phyloP scores from a whole-genome alignment of 768 basidiomycete genomes.

The Infundibulicybe gibba region DNA sequence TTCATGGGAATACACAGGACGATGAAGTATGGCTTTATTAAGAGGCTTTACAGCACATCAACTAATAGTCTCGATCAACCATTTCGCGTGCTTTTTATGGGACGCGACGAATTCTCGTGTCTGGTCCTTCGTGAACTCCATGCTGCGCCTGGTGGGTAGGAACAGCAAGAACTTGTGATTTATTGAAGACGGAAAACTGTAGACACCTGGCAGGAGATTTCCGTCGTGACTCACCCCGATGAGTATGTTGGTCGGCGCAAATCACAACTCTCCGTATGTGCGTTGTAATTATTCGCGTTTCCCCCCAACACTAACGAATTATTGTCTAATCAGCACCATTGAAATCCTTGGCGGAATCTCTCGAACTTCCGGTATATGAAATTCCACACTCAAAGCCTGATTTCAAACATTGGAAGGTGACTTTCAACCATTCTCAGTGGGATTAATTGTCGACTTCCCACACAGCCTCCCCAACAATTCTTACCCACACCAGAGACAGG shows the following conservation, averaged over 20 bases:
- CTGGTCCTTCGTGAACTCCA: conserved; percentile 63
- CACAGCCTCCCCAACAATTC: conserved; percentile 37
- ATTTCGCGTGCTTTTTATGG: conserved; percentile 67
- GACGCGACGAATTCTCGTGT: conserved; percentile 87
- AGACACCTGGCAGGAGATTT: conserved; percentile 78
- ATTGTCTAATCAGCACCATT: conserved; percentile 58
- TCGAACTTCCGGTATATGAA: conserved; percentile 50
- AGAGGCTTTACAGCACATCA: too few species aligned
- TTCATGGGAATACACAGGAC: too few species aligned
- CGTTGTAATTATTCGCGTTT: conserved; percentile 15
- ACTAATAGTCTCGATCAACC: too few species aligned
- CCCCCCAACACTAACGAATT: not conserved
- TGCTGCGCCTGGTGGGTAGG: conserved; percentile 50
- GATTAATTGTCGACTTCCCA: too few species aligned
- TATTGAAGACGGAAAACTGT: conserved; percentile 6
- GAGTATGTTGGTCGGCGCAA: conserved; percentile 59
- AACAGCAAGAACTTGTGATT: conserved; percentile 8
- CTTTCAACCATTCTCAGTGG: too few species aligned
- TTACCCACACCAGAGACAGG: too few species aligned
- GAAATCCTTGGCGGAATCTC: conserved; percentile 49
- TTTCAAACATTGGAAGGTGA: conserved; percentile 65
- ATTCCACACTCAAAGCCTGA: conserved; percentile 59
- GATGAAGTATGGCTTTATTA: too few species aligned
- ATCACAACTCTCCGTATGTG: conserved; percentile 54
- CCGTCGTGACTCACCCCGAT: conserved; percentile 73